phyloP scores from a whole-genome alignment of 148 eudicot genomes.

The Silene conica region DNA sequence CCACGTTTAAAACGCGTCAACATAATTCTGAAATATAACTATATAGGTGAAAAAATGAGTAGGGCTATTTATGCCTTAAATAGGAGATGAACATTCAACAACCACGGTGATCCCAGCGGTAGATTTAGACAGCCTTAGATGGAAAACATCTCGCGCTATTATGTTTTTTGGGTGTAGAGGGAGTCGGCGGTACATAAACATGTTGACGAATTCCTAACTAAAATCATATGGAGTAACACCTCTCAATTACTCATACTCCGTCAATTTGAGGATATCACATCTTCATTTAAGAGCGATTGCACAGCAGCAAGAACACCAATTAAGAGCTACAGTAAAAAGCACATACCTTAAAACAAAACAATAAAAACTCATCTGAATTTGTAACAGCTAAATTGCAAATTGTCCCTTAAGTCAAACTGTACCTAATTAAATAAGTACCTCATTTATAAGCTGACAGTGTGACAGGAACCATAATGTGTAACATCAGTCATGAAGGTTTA shows the following conservation, averaged over 20 bases:
- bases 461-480: constrained; percentile 10
- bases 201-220: no score
- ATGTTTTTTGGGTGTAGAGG: not conserved
- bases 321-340: not conserved
- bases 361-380: not conserved
- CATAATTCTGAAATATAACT: not conserved
- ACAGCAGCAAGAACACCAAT: not conserved
- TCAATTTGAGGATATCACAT: not conserved
- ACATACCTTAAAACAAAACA: constrained; percentile 1
- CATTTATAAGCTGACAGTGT: constrained; percentile 11
- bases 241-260: no score
- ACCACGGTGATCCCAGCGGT: not conserved
- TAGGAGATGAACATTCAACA: not conserved
- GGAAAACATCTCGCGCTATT: not conserved
- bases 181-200: no score
- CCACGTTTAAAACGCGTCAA: not conserved
- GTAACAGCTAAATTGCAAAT: constrained; percentile 8
- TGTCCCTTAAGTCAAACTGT: constrained; percentile 7
- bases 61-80: no score
- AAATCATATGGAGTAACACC: no score
- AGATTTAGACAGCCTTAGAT: not conserved
- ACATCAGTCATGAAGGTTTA: constrained; percentile 18
- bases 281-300: not conserved
- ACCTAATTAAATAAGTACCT: constrained; percentile 9
- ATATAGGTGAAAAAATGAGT: not conserved